A percentile compares a stretch with the other conserved stretches of the same genome.
These are phyloP conservation scores for Penicillium pulvis DNA, from an alignment of 495 filamentous ascomycete genomes.

Conservation along the genomic window DNA sequence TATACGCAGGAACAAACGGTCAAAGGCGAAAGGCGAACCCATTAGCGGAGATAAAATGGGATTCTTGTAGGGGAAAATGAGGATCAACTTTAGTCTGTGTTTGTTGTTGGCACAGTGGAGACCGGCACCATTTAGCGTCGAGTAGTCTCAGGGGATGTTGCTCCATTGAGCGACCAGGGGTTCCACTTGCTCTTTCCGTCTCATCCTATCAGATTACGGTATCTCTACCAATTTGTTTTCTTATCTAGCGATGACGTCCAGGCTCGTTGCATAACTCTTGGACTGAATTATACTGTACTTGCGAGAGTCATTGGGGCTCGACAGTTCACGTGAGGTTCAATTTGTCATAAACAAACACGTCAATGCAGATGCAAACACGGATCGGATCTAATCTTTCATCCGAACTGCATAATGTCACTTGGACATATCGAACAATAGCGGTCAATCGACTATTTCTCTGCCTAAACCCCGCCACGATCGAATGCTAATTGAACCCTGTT, in stretches of 20 bases:
- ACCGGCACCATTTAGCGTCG: constrained; percentile 9
- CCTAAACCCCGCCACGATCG: not conserved
- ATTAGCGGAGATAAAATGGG: not conserved
- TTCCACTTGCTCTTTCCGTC: not conserved
- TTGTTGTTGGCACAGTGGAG: constrained; percentile 10
- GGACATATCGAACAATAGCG: not conserved
- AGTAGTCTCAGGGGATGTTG: constrained; percentile 7
- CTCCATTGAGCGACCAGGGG: not conserved
- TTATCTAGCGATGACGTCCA: not conserved
- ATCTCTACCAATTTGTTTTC: not conserved
- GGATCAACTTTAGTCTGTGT: constrained; percentile 2
- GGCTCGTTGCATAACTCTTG: too few species aligned
- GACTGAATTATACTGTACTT: too few species aligned
- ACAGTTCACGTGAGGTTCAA: not conserved
- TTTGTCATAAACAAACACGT: not conserved
- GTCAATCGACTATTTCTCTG: not conserved
- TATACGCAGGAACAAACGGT: not conserved
- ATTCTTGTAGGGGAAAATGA: not conserved
- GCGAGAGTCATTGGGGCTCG: too few species aligned
- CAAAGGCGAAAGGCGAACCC: not conserved
- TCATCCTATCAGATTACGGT: not conserved
- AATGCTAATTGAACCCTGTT: constrained; percentile 1
- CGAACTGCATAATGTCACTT: not conserved
- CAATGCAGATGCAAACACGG: not conserved
- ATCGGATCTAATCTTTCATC: constrained; percentile 6